Evolutionary conservation across 345 rosid genomes (phyloP).

Genomic region (Capsella bursapastoris): DNA sequence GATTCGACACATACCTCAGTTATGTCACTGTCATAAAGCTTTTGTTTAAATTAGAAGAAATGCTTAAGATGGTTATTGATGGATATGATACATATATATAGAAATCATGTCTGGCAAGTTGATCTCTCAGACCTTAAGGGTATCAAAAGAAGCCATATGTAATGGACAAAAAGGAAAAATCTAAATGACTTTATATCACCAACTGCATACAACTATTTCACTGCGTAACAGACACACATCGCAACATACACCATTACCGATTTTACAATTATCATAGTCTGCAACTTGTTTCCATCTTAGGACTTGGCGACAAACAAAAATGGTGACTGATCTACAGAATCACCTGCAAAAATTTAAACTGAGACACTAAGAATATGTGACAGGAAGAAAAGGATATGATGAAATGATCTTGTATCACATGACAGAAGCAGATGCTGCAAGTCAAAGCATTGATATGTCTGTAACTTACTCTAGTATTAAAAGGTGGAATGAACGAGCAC

Average conservation of each 20-base stretch:
- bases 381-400: background rate
- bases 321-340: conserved; percentile 15
- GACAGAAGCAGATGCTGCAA: conserved; percentile 14
- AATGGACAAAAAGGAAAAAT: conserved; percentile 5
- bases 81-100: conserved; percentile 22
- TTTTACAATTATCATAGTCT: conserved; percentile 18
- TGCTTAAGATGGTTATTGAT: conserved; percentile 23
- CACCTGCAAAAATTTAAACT: conserved; percentile 28
- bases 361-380: conserved; percentile 25
- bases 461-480: conserved; percentile 22
- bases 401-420: conserved; percentile 14
- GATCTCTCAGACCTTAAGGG: conserved; percentile 16
- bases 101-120: conserved; percentile 20
- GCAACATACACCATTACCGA: conserved; percentile 13
- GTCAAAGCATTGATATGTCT: conserved; percentile 6
- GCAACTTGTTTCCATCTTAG: conserved; percentile 26
- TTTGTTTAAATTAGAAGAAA: conserved; percentile 20
- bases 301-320: conserved; percentile 27
- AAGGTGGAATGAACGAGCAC: conserved; percentile 10
- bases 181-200: conserved; percentile 25
- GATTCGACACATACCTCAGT: conserved; percentile 36
- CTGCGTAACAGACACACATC: conserved; percentile 34
- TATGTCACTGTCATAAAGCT: conserved; percentile 22
- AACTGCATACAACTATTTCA: conserved; percentile 23
- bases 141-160: conserved; percentile 26